Percentiles rank a stretch among this genome's conserved stretches.
These are phyloP conservation scores for Ceratocystis cacaofunesta DNA, from an alignment of 2,329 filamentous ascomycete species.

Conservation along the genomic window DNA sequence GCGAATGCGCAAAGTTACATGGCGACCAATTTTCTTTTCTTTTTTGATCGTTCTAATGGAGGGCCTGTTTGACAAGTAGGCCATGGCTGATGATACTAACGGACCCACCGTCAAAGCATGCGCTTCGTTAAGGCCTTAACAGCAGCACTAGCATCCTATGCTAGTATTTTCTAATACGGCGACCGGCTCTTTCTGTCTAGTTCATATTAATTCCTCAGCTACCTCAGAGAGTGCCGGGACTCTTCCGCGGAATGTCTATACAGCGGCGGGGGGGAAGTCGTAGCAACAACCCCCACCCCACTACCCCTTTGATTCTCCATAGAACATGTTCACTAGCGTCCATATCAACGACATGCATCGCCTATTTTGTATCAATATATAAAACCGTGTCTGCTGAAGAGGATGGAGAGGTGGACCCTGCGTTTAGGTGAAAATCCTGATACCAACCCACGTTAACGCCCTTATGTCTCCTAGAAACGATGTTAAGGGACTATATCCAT, in stretches of 20 bases:
- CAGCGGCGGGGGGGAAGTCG: background rate
- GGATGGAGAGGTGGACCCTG: conserved; percentile 7
- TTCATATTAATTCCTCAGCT: background rate
- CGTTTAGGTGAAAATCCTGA: conserved; percentile 9
- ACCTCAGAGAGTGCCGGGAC: background rate
- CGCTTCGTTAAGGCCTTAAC: background rate
- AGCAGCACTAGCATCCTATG: background rate
- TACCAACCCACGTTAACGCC: background rate
- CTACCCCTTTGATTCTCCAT: conserved; percentile 8
- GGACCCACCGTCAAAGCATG: conserved; percentile 5
- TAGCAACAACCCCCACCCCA: background rate
- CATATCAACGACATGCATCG: background rate
- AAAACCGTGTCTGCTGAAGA: background rate
- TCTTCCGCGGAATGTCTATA: background rate
- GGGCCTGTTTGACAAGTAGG: background rate
- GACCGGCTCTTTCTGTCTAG: background rate
- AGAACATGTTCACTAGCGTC: background rate
- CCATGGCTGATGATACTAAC: background rate
- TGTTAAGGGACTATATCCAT: background rate
- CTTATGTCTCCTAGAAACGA: background rate
- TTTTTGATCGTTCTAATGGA: background rate
- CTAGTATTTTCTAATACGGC: background rate
- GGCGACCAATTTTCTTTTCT: background rate
- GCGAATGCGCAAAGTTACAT: no score
- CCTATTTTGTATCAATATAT: background rate